Conservation (phyloP, 805 yeast species). For the Debaryomyces castellii region DNA sequence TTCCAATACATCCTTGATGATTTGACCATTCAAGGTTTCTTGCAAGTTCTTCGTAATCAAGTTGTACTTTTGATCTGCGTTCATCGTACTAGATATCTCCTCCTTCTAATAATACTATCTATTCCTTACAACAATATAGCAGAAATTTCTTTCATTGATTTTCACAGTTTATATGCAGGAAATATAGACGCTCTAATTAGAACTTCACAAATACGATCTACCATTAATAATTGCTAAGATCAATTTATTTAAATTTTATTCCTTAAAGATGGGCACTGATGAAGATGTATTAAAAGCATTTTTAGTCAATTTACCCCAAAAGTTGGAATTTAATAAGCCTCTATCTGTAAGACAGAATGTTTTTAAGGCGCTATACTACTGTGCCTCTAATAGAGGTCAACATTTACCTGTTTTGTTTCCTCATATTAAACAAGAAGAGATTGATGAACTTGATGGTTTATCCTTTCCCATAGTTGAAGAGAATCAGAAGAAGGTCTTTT, state of each 20-base stretch:
- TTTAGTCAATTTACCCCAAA: slow-evolving; percentile 24
- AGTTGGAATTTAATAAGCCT: slow-evolving; percentile 11
- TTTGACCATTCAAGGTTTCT: slow-evolving; percentile 86
- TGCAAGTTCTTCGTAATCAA: slow-evolving; percentile 85
- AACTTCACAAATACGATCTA: neutral
- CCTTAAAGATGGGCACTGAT: slow-evolving; percentile 17
- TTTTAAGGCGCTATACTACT: slow-evolving; percentile 29
- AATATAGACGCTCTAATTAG: neutral
- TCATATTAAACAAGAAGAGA: slow-evolving; percentile 16
- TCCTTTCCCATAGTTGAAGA: slow-evolving; percentile 8
- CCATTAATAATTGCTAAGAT: neutral
- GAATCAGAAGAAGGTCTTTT: slow-evolving; percentile 12
- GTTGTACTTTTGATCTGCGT: slow-evolving; percentile 59
- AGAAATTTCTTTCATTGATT: neutral
- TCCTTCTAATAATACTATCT: neutral
- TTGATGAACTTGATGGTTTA: slow-evolving; percentile 11
- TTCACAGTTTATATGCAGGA: neutral
- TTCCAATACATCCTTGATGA: slow-evolving; percentile 80
- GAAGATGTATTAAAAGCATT: slow-evolving; percentile 22
- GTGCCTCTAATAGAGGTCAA: slow-evolving; percentile 39
- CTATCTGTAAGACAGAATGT: slow-evolving; percentile 18
- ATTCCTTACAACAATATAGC: neutral
- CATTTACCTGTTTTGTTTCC: slow-evolving; percentile 35
- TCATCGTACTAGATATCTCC: neutral
- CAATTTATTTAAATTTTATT: neutral